Conservation (phyloP, 495 filamentous ascomycete genomes). For the Penicillium odoratum region DNA sequence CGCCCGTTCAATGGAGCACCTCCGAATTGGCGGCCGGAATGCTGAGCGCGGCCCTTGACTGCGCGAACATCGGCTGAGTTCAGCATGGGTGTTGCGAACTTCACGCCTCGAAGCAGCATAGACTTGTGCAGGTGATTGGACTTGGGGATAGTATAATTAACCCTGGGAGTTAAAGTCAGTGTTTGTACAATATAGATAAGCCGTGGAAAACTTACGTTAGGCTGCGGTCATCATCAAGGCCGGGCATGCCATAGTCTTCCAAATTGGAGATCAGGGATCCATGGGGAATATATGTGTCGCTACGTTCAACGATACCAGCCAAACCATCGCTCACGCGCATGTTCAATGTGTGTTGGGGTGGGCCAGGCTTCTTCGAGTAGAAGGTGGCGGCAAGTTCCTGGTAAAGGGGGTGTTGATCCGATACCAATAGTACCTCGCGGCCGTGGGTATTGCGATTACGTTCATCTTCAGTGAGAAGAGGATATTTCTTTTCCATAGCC, state of each 20-base stretch:
- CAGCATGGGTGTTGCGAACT: constrained; percentile 67
- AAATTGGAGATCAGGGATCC: constrained; percentile 66
- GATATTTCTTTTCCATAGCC: constrained; percentile 82
- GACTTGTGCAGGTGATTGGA: constrained; percentile 79
- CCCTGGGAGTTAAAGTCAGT: constrained; percentile 54
- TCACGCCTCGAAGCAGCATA: constrained; percentile 85
- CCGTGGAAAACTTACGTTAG: constrained; percentile 61
- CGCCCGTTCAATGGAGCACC: constrained; percentile 58
- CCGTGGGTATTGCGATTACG: constrained; percentile 75
- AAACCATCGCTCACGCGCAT: constrained; percentile 72
- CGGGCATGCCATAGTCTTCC: constrained; percentile 63
- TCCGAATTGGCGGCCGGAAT: constrained; percentile 62
- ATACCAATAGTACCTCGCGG: constrained; percentile 78
- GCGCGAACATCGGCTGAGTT: constrained; percentile 70
- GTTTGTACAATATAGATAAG: constrained; percentile 3
- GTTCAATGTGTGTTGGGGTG: constrained; percentile 65
- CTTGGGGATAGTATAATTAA: constrained; percentile 79
- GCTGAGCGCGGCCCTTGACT: constrained; percentile 58
- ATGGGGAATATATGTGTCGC: constrained; percentile 75
- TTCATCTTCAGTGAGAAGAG: constrained; percentile 76
- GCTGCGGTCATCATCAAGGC: constrained; percentile 78
- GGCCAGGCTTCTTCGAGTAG: constrained; percentile 83
- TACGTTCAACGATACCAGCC: constrained; percentile 77
- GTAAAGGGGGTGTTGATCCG: constrained; percentile 77
- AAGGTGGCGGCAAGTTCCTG: constrained; percentile 77